phyloP scores from a whole-genome alignment of 495 filamentous ascomycete genomes.

The Neohortaea acidophila region DNA sequence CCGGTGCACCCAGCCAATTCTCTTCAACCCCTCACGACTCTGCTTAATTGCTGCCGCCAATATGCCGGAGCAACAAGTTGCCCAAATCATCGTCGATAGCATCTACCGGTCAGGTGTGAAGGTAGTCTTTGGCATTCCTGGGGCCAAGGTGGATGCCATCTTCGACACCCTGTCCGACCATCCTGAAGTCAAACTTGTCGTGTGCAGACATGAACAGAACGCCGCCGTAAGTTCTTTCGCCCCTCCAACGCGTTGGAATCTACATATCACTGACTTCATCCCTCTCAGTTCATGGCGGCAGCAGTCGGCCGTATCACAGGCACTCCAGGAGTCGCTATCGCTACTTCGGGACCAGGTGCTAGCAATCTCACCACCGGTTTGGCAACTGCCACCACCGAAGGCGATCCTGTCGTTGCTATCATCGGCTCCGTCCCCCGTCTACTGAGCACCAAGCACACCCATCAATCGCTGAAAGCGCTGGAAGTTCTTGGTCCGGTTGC shows the following conservation, averaged over 20 bases:
- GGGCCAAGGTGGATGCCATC: slow-evolving; percentile 28
- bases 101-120: slow-evolving; percentile 25
- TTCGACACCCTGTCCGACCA: slow-evolving; percentile 29
- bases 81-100: slow-evolving; percentile 28
- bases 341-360: slow-evolving; percentile 28
- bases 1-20: no score
- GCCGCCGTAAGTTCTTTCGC: no score
- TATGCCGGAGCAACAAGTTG: slow-evolving; percentile 17
- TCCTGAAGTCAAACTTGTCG: slow-evolving; percentile 24
- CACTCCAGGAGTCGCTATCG: slow-evolving; percentile 26
- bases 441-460: slow-evolving; percentile 25
- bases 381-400: slow-evolving; percentile 25
- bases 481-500: slow-evolving; percentile 24
- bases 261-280: no score
- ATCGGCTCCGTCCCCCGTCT: slow-evolving; percentile 28
- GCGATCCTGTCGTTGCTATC: slow-evolving; percentile 30
- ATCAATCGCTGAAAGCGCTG: slow-evolving; percentile 25
- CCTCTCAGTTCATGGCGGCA: slow-evolving; percentile 31
- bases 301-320: slow-evolving; percentile 26
- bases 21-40: no score
- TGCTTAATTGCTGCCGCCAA: no score
- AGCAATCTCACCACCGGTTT: slow-evolving; percentile 25
- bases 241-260: no score
- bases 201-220: slow-evolving; percentile 30
- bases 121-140: slow-evolving; percentile 25